Evolutionary conservation across 2,329 filamentous ascomycete species (phyloP).

Genomic region (Colletotrichum sp.): DNA sequence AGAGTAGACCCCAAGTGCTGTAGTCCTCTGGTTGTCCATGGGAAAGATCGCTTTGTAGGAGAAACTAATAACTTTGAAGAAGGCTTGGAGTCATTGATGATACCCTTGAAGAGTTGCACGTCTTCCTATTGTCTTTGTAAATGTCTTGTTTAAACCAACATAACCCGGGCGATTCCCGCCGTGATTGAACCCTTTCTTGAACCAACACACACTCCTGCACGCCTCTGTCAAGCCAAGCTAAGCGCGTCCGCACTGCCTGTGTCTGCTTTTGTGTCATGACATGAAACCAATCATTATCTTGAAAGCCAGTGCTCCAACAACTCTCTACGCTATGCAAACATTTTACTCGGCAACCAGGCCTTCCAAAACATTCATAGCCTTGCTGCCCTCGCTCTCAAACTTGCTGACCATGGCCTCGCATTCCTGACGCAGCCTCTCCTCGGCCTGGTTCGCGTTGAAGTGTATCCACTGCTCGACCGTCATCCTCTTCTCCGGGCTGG

Average conservation of each 20-base stretch:
- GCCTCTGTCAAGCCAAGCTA: background rate
- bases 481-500: constrained; percentile 83
- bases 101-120: too few species aligned
- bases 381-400: constrained; percentile 83
- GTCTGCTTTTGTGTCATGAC: constrained; percentile 3
- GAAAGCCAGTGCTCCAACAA: background rate
- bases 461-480: constrained; percentile 93
- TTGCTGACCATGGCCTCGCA: constrained; percentile 82
- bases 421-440: constrained; percentile 77
- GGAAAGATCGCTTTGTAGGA: too few species aligned
- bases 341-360: constrained; percentile 63
- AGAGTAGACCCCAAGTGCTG: too few species aligned
- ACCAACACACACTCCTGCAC: background rate
- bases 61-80: too few species aligned
- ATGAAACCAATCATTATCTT: constrained; percentile 1
- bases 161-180: background rate
- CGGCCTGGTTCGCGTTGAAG: constrained; percentile 78
- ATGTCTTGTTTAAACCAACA: background rate
- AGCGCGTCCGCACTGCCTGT: background rate
- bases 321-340: constrained; percentile 7
- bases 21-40: too few species aligned
- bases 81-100: too few species aligned
- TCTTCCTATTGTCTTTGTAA: background rate
- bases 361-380: constrained; percentile 79
- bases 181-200: background rate